phyloP scores from a whole-genome alignment of 306 rosid genomes.

The Ormosia emarginata region DNA sequence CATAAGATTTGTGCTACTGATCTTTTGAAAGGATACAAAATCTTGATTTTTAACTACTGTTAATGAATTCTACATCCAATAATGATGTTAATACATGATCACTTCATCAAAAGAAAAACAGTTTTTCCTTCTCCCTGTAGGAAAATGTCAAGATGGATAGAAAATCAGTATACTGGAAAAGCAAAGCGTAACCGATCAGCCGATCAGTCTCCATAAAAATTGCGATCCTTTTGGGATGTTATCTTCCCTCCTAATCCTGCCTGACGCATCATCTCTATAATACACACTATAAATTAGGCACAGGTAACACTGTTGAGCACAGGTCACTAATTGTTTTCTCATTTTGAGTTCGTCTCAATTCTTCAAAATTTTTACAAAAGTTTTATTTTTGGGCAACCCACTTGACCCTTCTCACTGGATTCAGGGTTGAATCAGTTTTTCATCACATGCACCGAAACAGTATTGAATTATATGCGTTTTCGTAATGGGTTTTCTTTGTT shows the following conservation, averaged over 20 bases:
- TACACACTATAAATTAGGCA: no score
- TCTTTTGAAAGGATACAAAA: constrained; percentile 17
- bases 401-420: constrained; percentile 4
- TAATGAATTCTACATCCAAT: background rate
- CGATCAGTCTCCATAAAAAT: constrained; percentile 36
- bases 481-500: constrained; percentile 12
- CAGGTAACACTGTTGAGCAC: no score
- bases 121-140: constrained; percentile 34
- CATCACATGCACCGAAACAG: constrained; percentile 42
- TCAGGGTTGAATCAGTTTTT: constrained; percentile 11
- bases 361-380: background rate
- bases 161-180: constrained; percentile 35
- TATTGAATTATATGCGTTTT: constrained; percentile 34
- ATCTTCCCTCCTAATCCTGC: constrained; percentile 62
- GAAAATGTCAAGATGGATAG: constrained; percentile 24
- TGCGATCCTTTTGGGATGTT: constrained; percentile 56
- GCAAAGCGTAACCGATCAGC: background rate
- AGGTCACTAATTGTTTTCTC: no score
- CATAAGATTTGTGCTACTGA: background rate
- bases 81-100: constrained; percentile 21
- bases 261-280: constrained; percentile 79
- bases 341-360: background rate
- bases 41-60: constrained; percentile 5
- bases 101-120: constrained; percentile 28
- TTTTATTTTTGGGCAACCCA: background rate